These are phyloP conservation scores for Termitomyces sp. DNA, from an alignment of 768 basidiomycete species.

Conservation along the genomic window DNA sequence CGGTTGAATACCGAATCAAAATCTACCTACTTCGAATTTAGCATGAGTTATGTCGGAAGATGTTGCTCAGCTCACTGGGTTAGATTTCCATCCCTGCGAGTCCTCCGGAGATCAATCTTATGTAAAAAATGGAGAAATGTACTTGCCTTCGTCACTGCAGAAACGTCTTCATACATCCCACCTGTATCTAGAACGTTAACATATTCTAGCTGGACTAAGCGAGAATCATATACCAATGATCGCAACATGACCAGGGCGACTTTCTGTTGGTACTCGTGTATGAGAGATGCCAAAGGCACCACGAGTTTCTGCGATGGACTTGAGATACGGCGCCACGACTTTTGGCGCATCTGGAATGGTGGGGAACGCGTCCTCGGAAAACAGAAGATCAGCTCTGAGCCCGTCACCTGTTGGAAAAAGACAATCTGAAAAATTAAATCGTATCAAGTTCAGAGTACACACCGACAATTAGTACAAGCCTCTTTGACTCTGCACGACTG, in stretches of 20 bases:
- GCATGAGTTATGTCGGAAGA: conserved; percentile 11
- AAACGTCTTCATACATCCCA: conserved; percentile 90
- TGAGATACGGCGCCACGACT: conserved; percentile 69
- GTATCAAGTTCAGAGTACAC: conserved; percentile 11
- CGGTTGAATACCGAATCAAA: conserved; percentile 90
- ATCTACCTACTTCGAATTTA: conserved; percentile 40
- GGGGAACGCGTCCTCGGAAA: conserved; percentile 57
- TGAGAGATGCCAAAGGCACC: conserved; percentile 85
- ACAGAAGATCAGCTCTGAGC: conserved; percentile 74
- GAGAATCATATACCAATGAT: conserved; percentile 56
- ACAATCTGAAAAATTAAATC: not conserved
- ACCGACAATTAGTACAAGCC: conserved; percentile 81
- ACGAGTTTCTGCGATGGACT: conserved; percentile 55
- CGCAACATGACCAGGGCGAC: conserved; percentile 84
- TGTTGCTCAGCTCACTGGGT: conserved; percentile 45
- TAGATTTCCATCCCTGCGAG: conserved; percentile 76
- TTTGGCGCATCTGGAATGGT: conserved; percentile 44
- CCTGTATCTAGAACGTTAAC: conserved; percentile 26
- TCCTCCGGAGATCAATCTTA: conserved; percentile 4
- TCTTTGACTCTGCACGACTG: conserved; percentile 48
- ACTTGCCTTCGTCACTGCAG: conserved; percentile 76
- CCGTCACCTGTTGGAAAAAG: conserved; percentile 58
- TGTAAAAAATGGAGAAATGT: not conserved
- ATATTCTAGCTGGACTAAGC: not conserved
- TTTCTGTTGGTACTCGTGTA: conserved; percentile 84